Conservation (phyloP, 1,284 basidiomycete genomes). For the Coniferiporia sulphurascens region DNA sequence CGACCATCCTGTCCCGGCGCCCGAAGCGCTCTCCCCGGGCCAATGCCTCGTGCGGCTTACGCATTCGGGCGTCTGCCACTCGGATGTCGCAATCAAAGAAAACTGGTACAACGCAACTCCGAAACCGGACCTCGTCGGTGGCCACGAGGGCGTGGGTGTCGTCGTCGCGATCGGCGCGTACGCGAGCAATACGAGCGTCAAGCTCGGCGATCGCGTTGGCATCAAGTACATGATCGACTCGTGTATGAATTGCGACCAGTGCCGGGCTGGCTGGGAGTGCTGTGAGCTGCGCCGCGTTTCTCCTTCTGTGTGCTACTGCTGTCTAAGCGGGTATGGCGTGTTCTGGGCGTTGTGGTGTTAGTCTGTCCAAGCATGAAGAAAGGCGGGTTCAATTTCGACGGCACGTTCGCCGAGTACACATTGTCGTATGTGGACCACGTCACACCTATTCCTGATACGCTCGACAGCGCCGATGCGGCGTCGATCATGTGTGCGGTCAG, state of each 20-base stretch:
- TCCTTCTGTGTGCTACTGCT: background rate
- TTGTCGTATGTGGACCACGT: conserved; percentile 63
- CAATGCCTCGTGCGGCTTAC: conserved; percentile 79
- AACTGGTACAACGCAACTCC: conserved; percentile 58
- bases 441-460: conserved; percentile 67
- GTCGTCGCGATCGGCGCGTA: conserved; percentile 76
- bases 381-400: conserved; percentile 75
- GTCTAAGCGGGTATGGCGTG: too few relatives aligned
- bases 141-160: conserved; percentile 77
- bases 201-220: conserved; percentile 79
- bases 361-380: conserved; percentile 59
- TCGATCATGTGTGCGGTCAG: conserved; percentile 40
- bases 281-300: conserved; percentile 34
- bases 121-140: conserved; percentile 75
- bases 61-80: conserved; percentile 74
- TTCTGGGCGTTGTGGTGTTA: conserved; percentile 21
- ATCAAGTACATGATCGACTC: conserved; percentile 82
- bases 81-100: conserved; percentile 61
- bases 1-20: conserved; percentile 58
- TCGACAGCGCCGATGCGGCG: conserved; percentile 46
- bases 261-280: conserved; percentile 67
- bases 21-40: conserved; percentile 66
- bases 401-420: conserved; percentile 83
- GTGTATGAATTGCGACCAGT: conserved; percentile 69
- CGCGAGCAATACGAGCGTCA: conserved; percentile 55